Conservation (phyloP, 768 basidiomycete species). For the Mycena polygramma region DNA sequence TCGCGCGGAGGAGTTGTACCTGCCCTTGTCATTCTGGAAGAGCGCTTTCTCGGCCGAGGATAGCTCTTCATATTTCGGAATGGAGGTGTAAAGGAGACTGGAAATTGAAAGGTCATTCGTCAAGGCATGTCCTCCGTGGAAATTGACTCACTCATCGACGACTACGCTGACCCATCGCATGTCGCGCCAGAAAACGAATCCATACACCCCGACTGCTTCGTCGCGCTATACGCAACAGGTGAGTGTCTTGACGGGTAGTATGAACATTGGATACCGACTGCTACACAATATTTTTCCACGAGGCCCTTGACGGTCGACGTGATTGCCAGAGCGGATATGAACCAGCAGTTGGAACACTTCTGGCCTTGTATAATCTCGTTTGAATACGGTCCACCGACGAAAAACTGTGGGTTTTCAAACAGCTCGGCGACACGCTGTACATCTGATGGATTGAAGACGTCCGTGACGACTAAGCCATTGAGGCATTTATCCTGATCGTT, state of each 20-base stretch:
- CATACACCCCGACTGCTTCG: constrained; percentile 50
- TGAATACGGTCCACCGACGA: constrained; percentile 42
- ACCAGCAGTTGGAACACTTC: constrained; percentile 51
- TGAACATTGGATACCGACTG: constrained; percentile 35
- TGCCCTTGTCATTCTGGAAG: constrained; percentile 50
- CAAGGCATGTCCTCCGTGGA: neutral
- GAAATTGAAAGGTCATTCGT: constrained; percentile 1
- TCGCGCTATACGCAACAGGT: constrained; percentile 37
- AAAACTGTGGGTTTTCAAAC: constrained; percentile 50
- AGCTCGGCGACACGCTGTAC: constrained; percentile 48
- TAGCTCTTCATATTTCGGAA: constrained; percentile 51
- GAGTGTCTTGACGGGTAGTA: neutral
- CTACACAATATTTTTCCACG: constrained; percentile 52
- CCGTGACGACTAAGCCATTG: constrained; percentile 40
- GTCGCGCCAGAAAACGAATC: constrained; percentile 53
- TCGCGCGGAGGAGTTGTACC: constrained; percentile 46
- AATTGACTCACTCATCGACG: constrained; percentile 51
- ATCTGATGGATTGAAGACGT: constrained; percentile 44
- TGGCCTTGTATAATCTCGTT: constrained; percentile 50
- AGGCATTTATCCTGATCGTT: constrained; percentile 48
- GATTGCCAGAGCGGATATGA: constrained; percentile 48
- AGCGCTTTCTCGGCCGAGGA: constrained; percentile 43
- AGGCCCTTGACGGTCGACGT: constrained; percentile 46
- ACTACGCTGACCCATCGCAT: constrained; percentile 50
- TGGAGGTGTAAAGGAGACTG: constrained; percentile 48